Conservation (phyloP, 495 filamentous ascomycete genomes). For the Delitschia confertaspora region DNA sequence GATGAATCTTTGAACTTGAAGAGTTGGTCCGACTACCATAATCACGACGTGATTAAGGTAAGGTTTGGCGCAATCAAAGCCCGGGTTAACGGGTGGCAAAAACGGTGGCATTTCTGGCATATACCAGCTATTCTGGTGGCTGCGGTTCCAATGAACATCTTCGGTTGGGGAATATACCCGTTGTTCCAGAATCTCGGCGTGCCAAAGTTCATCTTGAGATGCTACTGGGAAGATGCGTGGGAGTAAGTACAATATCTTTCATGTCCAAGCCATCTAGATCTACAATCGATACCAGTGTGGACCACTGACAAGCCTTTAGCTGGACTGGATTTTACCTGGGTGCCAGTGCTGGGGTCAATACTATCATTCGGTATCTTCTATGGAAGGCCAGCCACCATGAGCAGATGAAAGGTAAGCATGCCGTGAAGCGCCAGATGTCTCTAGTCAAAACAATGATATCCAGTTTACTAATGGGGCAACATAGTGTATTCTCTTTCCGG, state of each 20-base stretch:
- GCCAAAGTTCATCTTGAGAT: slow-evolving; percentile 14
- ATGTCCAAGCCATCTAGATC: no score
- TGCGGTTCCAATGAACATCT: slow-evolving; percentile 14
- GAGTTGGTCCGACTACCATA: neutral
- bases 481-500: no score
- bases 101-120: slow-evolving; percentile 21
- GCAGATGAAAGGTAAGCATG: slow-evolving; percentile 7
- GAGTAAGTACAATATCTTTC: neutral
- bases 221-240: neutral
- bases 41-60: slow-evolving; percentile 1
- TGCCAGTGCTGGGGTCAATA: slow-evolving; percentile 13
- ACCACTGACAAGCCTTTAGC: neutral
- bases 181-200: slow-evolving; percentile 8
- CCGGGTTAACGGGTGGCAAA: slow-evolving; percentile 2
- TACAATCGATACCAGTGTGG: neutral
- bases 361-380: slow-evolving; percentile 6
- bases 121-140: slow-evolving; percentile 18
- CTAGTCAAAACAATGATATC: no score
- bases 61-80: slow-evolving; percentile 4
- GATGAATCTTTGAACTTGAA: no score
- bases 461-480: neutral
- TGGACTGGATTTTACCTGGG: slow-evolving; percentile 18
- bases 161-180: slow-evolving; percentile 12
- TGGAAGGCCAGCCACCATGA: slow-evolving; percentile 23
- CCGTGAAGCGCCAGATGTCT: neutral